phyloP scores from a whole-genome alignment of 352 stramenopile genomes.

The Pythium coloratum region DNA sequence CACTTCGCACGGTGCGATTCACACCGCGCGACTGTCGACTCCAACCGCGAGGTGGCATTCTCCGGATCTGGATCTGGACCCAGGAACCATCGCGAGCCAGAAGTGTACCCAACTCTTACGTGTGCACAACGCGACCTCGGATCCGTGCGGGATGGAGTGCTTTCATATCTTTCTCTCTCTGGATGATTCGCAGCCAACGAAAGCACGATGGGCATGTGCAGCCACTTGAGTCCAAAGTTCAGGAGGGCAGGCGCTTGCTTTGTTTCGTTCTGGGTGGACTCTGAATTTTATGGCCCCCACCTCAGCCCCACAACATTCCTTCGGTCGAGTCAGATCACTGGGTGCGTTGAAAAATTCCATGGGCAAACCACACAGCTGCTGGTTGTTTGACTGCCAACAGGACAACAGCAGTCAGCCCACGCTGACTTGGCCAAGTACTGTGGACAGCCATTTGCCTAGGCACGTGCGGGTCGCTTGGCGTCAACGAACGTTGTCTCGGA shows the following conservation, averaged over 20 bases:
- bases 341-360: slow-evolving; percentile 4
- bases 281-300: background rate
- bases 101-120: slow-evolving; percentile 5
- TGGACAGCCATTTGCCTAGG: background rate
- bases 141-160: background rate
- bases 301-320: background rate
- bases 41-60: background rate
- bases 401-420: background rate
- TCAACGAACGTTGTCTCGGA: background rate
- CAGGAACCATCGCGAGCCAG: slow-evolving; percentile 5
- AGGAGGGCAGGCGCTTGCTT: background rate
- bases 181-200: background rate
- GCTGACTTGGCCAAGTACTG: too few relatives aligned
- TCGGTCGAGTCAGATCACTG: slow-evolving; percentile 5
- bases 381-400: slow-evolving; percentile 1
- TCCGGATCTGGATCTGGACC: slow-evolving; percentile 1
- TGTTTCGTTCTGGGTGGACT: background rate
- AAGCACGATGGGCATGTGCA: background rate
- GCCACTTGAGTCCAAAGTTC: background rate
- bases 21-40: background rate
- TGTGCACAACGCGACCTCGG: too few relatives aligned
- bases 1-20: background rate
- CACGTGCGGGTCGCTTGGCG: background rate
- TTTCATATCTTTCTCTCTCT: background rate
- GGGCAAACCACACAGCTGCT: background rate